Evolutionary conservation across 192 early-diverging fungal species (phyloP).

Genomic region (Entomortierella lignicola): DNA sequence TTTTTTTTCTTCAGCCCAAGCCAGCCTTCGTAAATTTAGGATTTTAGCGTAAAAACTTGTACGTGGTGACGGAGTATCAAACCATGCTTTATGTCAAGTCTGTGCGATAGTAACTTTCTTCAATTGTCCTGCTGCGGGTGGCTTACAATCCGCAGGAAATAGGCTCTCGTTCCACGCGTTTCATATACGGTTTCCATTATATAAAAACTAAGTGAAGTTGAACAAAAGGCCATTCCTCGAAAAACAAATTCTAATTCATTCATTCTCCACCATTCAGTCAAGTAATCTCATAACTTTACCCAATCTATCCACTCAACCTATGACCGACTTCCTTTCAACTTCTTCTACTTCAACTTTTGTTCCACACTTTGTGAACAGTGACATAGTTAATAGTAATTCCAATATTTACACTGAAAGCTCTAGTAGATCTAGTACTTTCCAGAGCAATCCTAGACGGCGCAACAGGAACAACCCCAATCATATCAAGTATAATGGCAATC

Average conservation of each 20-base stretch:
- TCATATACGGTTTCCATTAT: no score
- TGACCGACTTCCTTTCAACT: constrained; percentile 7
- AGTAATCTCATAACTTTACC: neutral
- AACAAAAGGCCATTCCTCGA: neutral
- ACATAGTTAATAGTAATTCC: neutral
- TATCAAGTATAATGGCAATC: constrained; percentile 11
- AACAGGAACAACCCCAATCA: neutral
- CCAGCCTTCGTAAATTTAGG: no score
- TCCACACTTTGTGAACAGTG: constrained; percentile 11
- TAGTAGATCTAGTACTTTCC: no score
- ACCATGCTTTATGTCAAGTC: no score
- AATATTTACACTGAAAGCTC: neutral
- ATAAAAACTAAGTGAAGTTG: no score
- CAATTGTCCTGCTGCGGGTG: no score
- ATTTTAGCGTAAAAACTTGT: no score
- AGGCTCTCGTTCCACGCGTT: no score
- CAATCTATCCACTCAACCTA: neutral
- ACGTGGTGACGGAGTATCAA: no score
- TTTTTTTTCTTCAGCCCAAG: no score
- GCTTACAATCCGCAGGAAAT: no score
- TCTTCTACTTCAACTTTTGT: neutral
- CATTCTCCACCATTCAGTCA: neutral
- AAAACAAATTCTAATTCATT: neutral
- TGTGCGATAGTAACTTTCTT: no score
- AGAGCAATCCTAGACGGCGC: neutral